A percentile compares a stretch with the other conserved stretches of the same genome.
Conservation (phyloP, 345 rosid genomes). For the Punica granatum region DNA sequence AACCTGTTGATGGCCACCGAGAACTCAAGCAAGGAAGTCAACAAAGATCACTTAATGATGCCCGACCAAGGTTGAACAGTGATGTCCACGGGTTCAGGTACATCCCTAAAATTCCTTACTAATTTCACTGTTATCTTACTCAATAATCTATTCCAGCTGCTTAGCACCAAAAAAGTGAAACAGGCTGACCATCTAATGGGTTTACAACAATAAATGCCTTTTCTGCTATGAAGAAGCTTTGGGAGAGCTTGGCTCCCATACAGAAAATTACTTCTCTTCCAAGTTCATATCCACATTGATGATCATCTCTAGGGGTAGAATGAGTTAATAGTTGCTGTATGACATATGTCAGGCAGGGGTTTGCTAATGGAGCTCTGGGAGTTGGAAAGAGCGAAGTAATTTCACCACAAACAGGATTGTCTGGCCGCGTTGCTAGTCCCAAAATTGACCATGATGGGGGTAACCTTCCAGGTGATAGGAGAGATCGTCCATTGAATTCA, state of each 20-base stretch:
- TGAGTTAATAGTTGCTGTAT: constrained; percentile 14
- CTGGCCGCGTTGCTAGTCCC: constrained; percentile 50
- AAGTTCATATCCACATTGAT: not conserved
- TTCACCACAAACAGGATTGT: constrained; percentile 51
- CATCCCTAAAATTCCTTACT: not conserved
- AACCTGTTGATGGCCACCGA: constrained; percentile 56
- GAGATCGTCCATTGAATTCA: constrained; percentile 60
- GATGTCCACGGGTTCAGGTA: constrained; percentile 81
- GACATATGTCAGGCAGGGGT: constrained; percentile 47
- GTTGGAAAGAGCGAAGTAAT: constrained; percentile 64
- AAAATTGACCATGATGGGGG: constrained; percentile 57
- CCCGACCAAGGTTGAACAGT: constrained; percentile 56
- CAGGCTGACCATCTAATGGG: not conserved
- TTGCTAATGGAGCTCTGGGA: constrained; percentile 53
- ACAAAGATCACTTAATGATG: constrained; percentile 46
- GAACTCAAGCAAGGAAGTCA: constrained; percentile 69
- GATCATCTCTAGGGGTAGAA: not conserved
- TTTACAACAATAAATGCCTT: not conserved
- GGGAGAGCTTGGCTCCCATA: not conserved
- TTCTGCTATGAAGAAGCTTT: not conserved
- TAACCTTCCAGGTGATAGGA: constrained; percentile 57
- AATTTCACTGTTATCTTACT: constrained; percentile 11
- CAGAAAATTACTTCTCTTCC: not conserved
- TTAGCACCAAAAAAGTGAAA: not conserved
- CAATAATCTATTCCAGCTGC: too few relatives aligned